Conservation (phyloP, 1,139 yeast genomes). For the Yamadazyma atmosphaerica region DNA sequence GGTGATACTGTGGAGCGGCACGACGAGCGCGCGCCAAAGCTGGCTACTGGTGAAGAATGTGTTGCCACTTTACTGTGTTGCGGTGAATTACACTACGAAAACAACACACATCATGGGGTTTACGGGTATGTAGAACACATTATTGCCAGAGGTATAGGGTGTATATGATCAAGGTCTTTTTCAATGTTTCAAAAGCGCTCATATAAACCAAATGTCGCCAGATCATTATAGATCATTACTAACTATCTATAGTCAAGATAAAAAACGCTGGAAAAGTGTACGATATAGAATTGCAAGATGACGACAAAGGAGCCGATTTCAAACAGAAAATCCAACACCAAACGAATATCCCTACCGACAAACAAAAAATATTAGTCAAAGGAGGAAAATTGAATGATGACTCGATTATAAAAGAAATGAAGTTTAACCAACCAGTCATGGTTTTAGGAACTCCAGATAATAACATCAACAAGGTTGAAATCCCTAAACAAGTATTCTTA, state of each 20-base stretch:
- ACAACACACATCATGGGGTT: slow-evolving; percentile 1
- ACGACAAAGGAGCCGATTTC: slow-evolving; percentile 65
- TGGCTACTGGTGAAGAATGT: no score
- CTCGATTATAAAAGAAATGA: slow-evolving; percentile 40
- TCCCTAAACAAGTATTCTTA: slow-evolving; percentile 55
- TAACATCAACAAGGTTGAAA: slow-evolving; percentile 61
- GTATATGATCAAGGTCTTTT: no score
- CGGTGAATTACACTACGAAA: no score
- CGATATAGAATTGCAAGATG: slow-evolving; percentile 59
- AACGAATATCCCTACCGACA: slow-evolving; percentile 80
- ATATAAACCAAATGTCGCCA: not conserved
- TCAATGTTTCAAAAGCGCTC: no score
- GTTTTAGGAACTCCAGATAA: slow-evolving; percentile 88
- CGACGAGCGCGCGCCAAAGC: no score
- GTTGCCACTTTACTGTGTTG: no score
- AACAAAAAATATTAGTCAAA: slow-evolving; percentile 87
- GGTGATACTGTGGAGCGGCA: no score
- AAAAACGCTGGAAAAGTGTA: slow-evolving; percentile 86
- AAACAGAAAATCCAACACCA: slow-evolving; percentile 68
- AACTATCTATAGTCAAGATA: slow-evolving; percentile 30
- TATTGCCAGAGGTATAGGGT: no score
- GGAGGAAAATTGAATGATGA: slow-evolving; percentile 86
- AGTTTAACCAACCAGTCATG: slow-evolving; percentile 73
- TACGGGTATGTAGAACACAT: slow-evolving; percentile 1
- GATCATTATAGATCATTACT: slow-evolving; percentile 3